Evolutionary conservation across 371 early-diverging fungal species (phyloP).

Genomic region (Mucor mucedo): DNA sequence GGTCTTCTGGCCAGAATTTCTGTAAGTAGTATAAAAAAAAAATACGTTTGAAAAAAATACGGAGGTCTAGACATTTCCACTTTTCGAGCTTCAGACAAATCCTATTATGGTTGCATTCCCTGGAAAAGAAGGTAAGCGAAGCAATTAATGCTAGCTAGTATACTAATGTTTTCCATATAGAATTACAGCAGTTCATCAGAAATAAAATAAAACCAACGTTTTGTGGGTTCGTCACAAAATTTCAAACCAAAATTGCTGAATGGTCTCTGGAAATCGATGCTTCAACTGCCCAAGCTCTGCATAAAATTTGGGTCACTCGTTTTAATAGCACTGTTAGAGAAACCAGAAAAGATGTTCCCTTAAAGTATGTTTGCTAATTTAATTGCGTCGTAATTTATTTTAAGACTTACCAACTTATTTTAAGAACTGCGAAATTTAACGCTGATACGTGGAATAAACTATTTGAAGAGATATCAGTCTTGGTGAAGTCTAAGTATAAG

Average conservation of each 20-base stretch:
- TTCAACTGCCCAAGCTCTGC: slow-evolving; percentile 11
- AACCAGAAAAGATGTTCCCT: slow-evolving; percentile 12
- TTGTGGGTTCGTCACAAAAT: slow-evolving; percentile 10
- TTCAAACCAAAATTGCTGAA: slow-evolving; percentile 18
- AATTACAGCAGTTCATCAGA: slow-evolving; percentile 17
- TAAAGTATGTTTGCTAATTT: slow-evolving; percentile 20
- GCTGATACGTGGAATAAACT: slow-evolving; percentile 12
- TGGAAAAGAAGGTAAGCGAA: slow-evolving; percentile 23
- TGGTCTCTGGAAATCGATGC: slow-evolving; percentile 7
- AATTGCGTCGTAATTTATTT: slow-evolving; percentile 16
- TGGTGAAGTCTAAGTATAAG: slow-evolving; percentile 21
- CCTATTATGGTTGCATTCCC: no score
- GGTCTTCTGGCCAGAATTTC: no score
- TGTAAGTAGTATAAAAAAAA: no score
- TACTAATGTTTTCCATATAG: slow-evolving; percentile 20
- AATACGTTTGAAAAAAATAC: no score
- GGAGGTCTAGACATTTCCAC: no score
- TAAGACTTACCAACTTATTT: slow-evolving; percentile 12
- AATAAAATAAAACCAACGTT: slow-evolving; percentile 17
- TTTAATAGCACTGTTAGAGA: slow-evolving; percentile 18
- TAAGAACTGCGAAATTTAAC: slow-evolving; percentile 19
- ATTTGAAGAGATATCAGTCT: slow-evolving; percentile 20
- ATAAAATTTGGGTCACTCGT: slow-evolving; percentile 14
- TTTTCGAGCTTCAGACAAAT: no score
- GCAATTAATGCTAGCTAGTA: slow-evolving; percentile 14